Percentiles rank a stretch among this genome's conserved stretches.
phyloP scores from a whole-genome alignment of 345 rosid species.

The Tarenaya hassleriana region DNA sequence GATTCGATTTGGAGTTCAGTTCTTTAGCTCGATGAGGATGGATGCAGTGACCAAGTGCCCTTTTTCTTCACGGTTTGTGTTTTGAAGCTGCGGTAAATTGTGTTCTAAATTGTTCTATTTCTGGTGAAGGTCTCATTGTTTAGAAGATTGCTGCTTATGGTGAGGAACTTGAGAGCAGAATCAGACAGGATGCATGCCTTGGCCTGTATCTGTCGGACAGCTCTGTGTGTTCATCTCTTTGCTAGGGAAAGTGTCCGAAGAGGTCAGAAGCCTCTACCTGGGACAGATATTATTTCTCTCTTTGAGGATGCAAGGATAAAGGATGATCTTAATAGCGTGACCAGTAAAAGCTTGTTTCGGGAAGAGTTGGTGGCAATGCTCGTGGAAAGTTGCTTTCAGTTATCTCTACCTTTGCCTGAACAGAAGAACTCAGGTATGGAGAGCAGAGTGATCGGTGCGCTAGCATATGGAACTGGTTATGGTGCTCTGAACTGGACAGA shows the following conservation, averaged over 20 bases:
- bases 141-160: constrained; percentile 92
- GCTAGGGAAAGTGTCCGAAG: constrained; percentile 94
- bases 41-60: no score
- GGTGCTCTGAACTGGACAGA: constrained; percentile 99
- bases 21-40: not conserved
- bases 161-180: constrained; percentile 94
- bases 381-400: constrained; percentile 97
- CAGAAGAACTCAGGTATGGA: constrained; percentile 92
- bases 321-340: constrained; percentile 75
- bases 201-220: constrained; percentile 96
- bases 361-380: constrained; percentile 95
- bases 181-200: constrained; percentile 98
- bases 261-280: constrained; percentile 95
- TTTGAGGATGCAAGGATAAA: constrained; percentile 85
- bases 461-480: constrained; percentile 98
- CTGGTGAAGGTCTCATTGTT: constrained; percentile 82
- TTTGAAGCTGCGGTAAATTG: constrained; percentile 3
- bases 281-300: constrained; percentile 93
- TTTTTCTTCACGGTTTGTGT: no score
- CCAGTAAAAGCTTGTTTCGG: constrained; percentile 85
- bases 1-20: not conserved
- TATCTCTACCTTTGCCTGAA: constrained; percentile 93
- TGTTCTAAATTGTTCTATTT: constrained; percentile 11
- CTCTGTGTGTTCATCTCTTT: constrained; percentile 96
- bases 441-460: constrained; percentile 96